phyloP scores from a whole-genome alignment of 768 basidiomycete genomes.

The Trametes elegans region DNA sequence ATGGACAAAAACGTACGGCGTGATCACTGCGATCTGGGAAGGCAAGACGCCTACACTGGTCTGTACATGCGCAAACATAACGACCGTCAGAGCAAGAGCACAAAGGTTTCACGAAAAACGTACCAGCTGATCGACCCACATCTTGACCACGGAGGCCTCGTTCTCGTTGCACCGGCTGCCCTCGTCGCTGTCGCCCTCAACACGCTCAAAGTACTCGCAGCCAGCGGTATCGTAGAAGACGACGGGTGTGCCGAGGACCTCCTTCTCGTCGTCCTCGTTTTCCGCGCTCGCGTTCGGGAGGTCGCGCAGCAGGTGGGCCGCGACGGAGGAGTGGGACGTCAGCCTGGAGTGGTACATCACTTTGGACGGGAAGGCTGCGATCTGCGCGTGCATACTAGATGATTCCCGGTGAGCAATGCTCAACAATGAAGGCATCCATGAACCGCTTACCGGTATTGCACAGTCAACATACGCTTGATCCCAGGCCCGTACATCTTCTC shows the following conservation, averaged over 20 bases:
- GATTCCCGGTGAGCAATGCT: neutral
- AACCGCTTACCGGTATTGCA: constrained; percentile 78
- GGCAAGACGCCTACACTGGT: constrained; percentile 58
- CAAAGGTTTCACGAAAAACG: constrained; percentile 20
- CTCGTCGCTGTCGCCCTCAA: constrained; percentile 78
- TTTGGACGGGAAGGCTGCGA: constrained; percentile 82
- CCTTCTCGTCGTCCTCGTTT: constrained; percentile 67
- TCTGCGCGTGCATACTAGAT: constrained; percentile 85
- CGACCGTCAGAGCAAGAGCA: too few relatives aligned
- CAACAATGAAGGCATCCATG: neutral
- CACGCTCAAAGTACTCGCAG: constrained; percentile 88
- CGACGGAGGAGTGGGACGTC: constrained; percentile 68
- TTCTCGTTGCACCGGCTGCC: constrained; percentile 95
- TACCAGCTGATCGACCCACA: constrained; percentile 82
- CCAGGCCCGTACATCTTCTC: constrained; percentile 82
- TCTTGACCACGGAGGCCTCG: constrained; percentile 81
- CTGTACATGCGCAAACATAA: constrained; percentile 44
- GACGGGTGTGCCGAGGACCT: constrained; percentile 71
- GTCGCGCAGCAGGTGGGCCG: constrained; percentile 68
- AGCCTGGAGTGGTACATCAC: constrained; percentile 76
- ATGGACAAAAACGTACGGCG: constrained; percentile 53
- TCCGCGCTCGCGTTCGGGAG: constrained; percentile 51
- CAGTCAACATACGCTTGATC: constrained; percentile 83
- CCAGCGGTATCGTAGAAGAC: constrained; percentile 95
- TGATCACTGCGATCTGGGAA: constrained; percentile 81